Conservation (phyloP, 495 filamentous ascomycete species). For the Aspergillus sclerotiicarbonarius region DNA sequence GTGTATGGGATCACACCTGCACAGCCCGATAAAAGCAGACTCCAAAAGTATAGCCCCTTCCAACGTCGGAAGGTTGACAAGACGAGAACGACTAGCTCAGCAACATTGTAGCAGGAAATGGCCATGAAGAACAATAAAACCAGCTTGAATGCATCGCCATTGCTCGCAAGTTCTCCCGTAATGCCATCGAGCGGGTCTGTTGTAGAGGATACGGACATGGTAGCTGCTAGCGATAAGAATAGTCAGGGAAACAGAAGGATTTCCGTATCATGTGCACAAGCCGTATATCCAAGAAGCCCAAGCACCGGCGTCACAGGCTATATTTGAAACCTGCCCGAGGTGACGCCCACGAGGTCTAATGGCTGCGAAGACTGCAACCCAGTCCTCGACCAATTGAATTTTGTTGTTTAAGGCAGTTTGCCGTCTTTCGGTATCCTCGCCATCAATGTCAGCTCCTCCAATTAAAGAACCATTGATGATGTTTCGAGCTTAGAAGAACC, state of each 20-base stretch:
- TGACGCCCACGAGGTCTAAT: too few relatives aligned
- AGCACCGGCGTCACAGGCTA: background rate
- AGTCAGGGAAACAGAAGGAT: background rate
- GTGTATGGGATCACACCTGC: slow-evolving; percentile 49
- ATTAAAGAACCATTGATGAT: too few relatives aligned
- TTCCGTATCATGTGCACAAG: background rate
- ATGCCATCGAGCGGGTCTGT: slow-evolving; percentile 36
- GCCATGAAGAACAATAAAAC: slow-evolving; percentile 46
- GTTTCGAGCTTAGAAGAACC: too few relatives aligned
- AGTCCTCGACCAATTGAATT: too few relatives aligned
- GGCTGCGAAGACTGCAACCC: too few relatives aligned
- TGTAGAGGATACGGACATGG: slow-evolving; percentile 12
- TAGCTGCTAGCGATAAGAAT: background rate
- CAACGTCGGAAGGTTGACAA: slow-evolving; percentile 51
- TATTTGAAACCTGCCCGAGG: too few relatives aligned
- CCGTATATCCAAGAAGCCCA: background rate
- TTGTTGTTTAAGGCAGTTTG: too few relatives aligned
- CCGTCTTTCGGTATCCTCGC: too few relatives aligned
- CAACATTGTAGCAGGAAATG: slow-evolving; percentile 50
- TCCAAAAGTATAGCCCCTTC: slow-evolving; percentile 55
- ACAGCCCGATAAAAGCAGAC: slow-evolving; percentile 43
- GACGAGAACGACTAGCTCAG: slow-evolving; percentile 49
- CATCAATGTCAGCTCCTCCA: too few relatives aligned
- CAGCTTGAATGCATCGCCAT: slow-evolving; percentile 29
- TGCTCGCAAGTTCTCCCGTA: slow-evolving; percentile 31